phyloP scores from a whole-genome alignment of 2,329 filamentous ascomycete genomes.

The Fonsecaea pugnacius region DNA sequence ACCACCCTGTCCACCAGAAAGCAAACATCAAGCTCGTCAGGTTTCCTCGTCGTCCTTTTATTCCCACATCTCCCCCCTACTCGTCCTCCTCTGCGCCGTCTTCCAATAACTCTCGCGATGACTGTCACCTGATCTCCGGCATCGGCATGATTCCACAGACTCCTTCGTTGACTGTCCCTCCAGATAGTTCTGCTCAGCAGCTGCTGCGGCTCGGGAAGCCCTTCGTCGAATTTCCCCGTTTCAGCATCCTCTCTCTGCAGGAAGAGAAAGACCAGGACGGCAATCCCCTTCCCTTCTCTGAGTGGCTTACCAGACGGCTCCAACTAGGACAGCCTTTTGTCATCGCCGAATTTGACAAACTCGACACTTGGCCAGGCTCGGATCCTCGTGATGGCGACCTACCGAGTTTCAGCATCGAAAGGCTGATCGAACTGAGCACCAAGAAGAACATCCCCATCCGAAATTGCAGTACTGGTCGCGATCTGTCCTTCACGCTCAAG shows the following conservation, averaged over 20 bases:
- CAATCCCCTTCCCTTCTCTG: constrained; percentile 34
- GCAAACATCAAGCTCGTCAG: background rate
- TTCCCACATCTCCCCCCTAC: background rate
- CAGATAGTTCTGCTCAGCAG: constrained; percentile 36
- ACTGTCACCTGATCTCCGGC: background rate
- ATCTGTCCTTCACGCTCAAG: constrained; percentile 42
- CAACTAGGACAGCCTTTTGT: constrained; percentile 43
- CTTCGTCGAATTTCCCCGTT: constrained; percentile 41
- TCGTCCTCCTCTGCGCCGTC: background rate
- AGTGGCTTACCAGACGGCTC: constrained; percentile 41
- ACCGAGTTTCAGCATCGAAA: constrained; percentile 41
- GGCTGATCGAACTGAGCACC: constrained; percentile 41
- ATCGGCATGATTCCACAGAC: constrained; percentile 36
- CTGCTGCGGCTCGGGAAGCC: constrained; percentile 39
- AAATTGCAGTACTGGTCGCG: constrained; percentile 44
- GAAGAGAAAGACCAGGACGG: constrained; percentile 34
- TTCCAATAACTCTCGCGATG: constrained; percentile 21
- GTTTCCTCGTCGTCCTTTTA: background rate
- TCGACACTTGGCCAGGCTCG: constrained; percentile 39
- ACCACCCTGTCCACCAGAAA: background rate
- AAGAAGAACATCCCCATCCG: constrained; percentile 44
- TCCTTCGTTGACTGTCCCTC: constrained; percentile 35
- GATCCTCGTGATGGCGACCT: constrained; percentile 26
- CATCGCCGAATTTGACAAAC: constrained; percentile 42
- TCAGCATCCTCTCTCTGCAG: constrained; percentile 40